Evolutionary conservation across 2,329 filamentous ascomycete genomes (phyloP), one percentile per base, ranked within the genome.

Genomic region (Pseudohalonectria lignicola): DNA sequence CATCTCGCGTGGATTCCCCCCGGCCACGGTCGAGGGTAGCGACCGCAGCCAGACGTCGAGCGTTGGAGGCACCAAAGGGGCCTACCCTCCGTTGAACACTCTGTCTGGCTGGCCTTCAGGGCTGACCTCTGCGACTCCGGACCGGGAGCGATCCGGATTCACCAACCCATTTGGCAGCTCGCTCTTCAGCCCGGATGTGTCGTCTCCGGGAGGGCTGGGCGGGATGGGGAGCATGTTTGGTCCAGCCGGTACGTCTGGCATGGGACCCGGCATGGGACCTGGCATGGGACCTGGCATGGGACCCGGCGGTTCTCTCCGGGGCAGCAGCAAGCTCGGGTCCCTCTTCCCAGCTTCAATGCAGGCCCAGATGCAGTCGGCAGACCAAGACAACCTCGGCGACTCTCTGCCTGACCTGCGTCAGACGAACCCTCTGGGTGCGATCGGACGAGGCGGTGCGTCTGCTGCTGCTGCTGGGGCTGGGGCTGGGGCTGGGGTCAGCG

Each of bases 11-110:
- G 68, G 69, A 15, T 79, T 69, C 34, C 56, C 46, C 34, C 57
- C 47, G 5, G 64, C 63, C 48, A 64, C 60, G 40, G 72, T 74
- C 47, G 79, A 86, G 37, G 82, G 81, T 5, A 86, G 87, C 47
- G 90, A 96, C 54, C 81, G 90, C 16, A 95, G 88, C 55, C 87
- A 94, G 57, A 94, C 86, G 0, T 94, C 88, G 0, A 94, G 88
- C 52, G 83, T 82, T 15, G 84, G 86, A 11, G 77, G 83, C 31
- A 84, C 86, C 15, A 31, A 31, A 13, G 34, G 32, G 50, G 79
- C 72, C 9, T 94, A 86, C 46, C 68, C 79, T 11, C 61, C 66
- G 10, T 54, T 86, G 5, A 72, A 71, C 34, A 74, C 71, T 19
- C 60, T 86, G 28, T 68, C 69, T 3, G 77, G 79, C 37, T 82